phyloP scores from a whole-genome alignment of 345 rosid genomes.

The Euphorbia peplus region DNA sequence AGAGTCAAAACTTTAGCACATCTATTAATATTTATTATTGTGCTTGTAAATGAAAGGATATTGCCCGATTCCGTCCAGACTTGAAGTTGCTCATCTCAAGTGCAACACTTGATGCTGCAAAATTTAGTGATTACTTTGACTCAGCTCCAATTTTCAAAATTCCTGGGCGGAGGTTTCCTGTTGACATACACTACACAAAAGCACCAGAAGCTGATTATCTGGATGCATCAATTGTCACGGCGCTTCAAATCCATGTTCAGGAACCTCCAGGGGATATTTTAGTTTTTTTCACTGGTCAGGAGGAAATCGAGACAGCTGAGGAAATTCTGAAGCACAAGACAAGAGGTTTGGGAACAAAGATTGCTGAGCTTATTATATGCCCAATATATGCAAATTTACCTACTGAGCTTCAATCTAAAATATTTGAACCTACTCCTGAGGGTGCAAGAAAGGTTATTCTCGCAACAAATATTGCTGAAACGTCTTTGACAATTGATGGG shows the following conservation, averaged over 20 bases:
- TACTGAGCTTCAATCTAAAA: conserved; percentile 92
- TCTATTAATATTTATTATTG: not conserved
- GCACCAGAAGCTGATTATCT: conserved; percentile 98
- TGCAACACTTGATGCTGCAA: conserved; percentile 97
- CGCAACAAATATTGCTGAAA: conserved; percentile 97
- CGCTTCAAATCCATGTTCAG: conserved; percentile 79
- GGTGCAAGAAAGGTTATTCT: conserved; percentile 95
- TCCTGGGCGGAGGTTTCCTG: conserved; percentile 97
- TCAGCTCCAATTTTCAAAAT: conserved; percentile 90
- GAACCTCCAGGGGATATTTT: conserved; percentile 86
- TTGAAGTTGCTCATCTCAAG: conserved; percentile 88
- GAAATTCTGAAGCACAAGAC: conserved; percentile 87
- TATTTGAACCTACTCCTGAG: conserved; percentile 96
- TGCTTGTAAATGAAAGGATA: conserved; percentile 50
- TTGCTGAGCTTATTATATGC: conserved; percentile 88
- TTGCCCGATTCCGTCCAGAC: conserved; percentile 80
- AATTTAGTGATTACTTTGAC: conserved; percentile 94
- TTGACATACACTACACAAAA: conserved; percentile 83
- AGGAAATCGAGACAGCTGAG: conserved; percentile 95
- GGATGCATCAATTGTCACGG: conserved; percentile 93
- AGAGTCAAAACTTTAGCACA: not conserved
- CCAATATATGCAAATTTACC: conserved; percentile 98
- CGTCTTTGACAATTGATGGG: conserved; percentile 92
- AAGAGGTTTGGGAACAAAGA: conserved; percentile 88
- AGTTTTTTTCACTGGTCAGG: conserved; percentile 90